Conservation (phyloP, 768 basidiomycete species). For the Panellus pusillus region DNA sequence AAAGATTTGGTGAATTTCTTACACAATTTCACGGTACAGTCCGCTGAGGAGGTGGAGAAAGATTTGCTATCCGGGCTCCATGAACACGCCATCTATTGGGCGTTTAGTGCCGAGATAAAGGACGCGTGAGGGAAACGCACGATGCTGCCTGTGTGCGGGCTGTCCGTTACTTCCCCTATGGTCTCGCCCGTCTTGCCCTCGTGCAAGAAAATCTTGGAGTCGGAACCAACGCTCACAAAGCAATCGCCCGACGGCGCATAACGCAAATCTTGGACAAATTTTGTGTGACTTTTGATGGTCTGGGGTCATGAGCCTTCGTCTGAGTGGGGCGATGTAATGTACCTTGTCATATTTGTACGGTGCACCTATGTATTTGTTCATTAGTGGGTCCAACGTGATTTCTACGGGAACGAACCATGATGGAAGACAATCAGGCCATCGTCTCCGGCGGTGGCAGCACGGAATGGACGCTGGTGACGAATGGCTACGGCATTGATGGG, state of each 20-base stretch:
- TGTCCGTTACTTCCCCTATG: slow-evolving; percentile 64
- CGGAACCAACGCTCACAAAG: slow-evolving; percentile 89
- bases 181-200: slow-evolving; percentile 89
- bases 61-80: slow-evolving; percentile 78
- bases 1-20: slow-evolving; percentile 25
- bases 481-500: slow-evolving; percentile 87
- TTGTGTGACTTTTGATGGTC: slow-evolving; percentile 86
- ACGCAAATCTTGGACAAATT: slow-evolving; percentile 89
- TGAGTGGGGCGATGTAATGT: background rate
- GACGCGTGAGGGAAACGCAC: slow-evolving; percentile 42
- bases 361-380: slow-evolving; percentile 46
- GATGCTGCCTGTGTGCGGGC: slow-evolving; percentile 71
- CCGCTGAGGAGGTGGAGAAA: slow-evolving; percentile 81
- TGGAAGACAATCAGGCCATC: slow-evolving; percentile 82
- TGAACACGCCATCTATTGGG: slow-evolving; percentile 62
- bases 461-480: slow-evolving; percentile 84
- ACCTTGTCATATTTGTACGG: slow-evolving; percentile 92
- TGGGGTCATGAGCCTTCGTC: slow-evolving; percentile 26
- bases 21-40: slow-evolving; percentile 89
- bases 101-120: background rate
- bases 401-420: slow-evolving; percentile 50
- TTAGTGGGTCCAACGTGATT: background rate
- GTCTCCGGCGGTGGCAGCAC: slow-evolving; percentile 87
- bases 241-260: slow-evolving; percentile 79
- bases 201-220: slow-evolving; percentile 84